phyloP scores from a whole-genome alignment of 257 asterid genomes.

The Solanum tacnaense region DNA sequence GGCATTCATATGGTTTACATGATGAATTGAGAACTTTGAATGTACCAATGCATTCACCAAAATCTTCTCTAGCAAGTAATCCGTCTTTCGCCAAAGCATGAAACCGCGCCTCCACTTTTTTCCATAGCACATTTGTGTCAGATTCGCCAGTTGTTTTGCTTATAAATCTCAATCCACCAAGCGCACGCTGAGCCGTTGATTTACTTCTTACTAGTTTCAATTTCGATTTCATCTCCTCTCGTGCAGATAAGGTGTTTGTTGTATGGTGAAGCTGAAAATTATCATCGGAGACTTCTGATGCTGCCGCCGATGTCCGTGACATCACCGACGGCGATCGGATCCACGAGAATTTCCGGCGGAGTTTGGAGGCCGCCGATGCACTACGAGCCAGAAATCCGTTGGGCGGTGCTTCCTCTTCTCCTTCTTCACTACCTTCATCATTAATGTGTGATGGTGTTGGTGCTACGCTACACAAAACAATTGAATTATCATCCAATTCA shows the following conservation, averaged over 20 bases:
- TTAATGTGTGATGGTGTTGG: slow-evolving; percentile 2
- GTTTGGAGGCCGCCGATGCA: slow-evolving; percentile 44
- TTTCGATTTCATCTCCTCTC: slow-evolving; percentile 63
- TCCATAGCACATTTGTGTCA: slow-evolving; percentile 44
- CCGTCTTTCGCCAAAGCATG: slow-evolving; percentile 47
- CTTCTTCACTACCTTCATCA: slow-evolving; percentile 1
- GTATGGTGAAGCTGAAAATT: background rate
- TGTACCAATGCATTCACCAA: slow-evolving; percentile 90
- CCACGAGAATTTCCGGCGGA: slow-evolving; percentile 64
- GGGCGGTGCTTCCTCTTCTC: background rate
- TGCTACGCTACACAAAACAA: slow-evolving; percentile 32
- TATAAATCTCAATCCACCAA: slow-evolving; percentile 75
- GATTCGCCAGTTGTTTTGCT: slow-evolving; percentile 45
- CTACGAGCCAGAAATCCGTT: slow-evolving; percentile 32
- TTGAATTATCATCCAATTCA: slow-evolving; percentile 59
- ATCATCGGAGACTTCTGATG: slow-evolving; percentile 10
- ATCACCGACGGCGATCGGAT: slow-evolving; percentile 14
- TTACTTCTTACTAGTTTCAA: slow-evolving; percentile 54
- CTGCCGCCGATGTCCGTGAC: slow-evolving; percentile 11
- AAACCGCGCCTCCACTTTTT: slow-evolving; percentile 63
- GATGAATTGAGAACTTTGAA: slow-evolving; percentile 1
- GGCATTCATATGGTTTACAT: background rate
- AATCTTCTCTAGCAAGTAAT: slow-evolving; percentile 61
- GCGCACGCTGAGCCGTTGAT: slow-evolving; percentile 81
- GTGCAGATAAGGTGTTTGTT: slow-evolving; percentile 24